Evolutionary conservation across 371 early-diverging fungal species (phyloP).

Genomic region (Umbelopsis sp.): DNA sequence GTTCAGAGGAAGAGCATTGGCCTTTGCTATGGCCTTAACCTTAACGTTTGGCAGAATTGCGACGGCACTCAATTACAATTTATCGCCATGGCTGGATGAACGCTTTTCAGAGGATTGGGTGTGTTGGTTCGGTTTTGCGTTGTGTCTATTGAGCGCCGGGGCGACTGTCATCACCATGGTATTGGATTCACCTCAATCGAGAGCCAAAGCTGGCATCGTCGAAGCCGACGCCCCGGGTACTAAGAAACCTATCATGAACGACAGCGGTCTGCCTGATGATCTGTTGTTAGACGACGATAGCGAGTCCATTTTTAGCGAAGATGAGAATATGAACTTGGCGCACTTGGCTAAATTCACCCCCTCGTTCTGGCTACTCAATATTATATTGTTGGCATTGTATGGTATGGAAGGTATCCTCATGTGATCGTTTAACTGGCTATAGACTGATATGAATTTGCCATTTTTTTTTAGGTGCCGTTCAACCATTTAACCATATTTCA

Average conservation of each 20-base stretch:
- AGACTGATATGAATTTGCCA: neutral
- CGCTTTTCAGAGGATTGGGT: conserved; percentile 33
- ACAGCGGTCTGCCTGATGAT: neutral
- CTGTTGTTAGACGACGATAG: conserved; percentile 12
- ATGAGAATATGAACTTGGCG: conserved; percentile 32
- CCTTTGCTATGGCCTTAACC: conserved; percentile 65
- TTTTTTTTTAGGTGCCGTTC: conserved; percentile 32
- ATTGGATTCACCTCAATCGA: conserved; percentile 33
- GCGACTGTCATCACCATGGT: conserved; percentile 27
- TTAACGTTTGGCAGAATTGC: conserved; percentile 64
- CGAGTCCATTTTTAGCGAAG: conserved; percentile 29
- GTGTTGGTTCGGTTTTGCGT: conserved; percentile 49
- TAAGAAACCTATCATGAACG: conserved; percentile 3
- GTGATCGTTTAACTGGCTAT: too few relatives aligned
- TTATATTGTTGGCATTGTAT: conserved; percentile 33
- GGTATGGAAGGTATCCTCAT: conserved; percentile 22
- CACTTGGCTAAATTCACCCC: conserved; percentile 30
- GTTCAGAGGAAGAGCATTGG: conserved; percentile 57
- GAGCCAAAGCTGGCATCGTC: conserved; percentile 33
- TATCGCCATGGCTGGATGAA: conserved; percentile 56
- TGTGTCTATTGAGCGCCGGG: conserved; percentile 40
- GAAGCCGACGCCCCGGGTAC: neutral
- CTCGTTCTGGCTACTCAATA: conserved; percentile 43
- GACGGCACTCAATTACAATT: conserved; percentile 63
- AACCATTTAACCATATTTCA: conserved; percentile 44